Percentiles rank a stretch among this genome's conserved stretches.
These are phyloP conservation scores for Populus deltoides DNA, from an alignment of 345 rosid species.

Conservation along the genomic window DNA sequence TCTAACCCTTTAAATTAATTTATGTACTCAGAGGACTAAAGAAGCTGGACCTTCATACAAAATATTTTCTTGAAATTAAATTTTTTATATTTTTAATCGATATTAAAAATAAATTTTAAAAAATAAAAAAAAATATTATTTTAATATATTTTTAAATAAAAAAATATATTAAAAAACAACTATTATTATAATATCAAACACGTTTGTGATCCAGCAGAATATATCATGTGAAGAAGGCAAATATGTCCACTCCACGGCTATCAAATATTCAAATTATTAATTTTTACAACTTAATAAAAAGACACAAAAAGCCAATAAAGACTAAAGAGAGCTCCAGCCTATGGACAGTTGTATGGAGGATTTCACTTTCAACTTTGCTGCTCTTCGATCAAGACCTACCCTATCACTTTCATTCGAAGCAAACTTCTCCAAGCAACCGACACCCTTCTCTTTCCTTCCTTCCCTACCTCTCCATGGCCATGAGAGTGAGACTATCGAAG, in stretches of 20 bases:
- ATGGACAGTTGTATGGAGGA: conserved; percentile 22
- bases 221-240: neutral
- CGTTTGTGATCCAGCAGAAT: neutral
- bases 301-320: neutral
- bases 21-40: too few relatives aligned
- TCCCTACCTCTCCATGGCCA: neutral
- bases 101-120: too few relatives aligned
- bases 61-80: too few relatives aligned
- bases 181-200: neutral
- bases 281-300: neutral
- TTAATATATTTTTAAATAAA: too few relatives aligned
- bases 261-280: neutral
- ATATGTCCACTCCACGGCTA: neutral
- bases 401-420: conserved; percentile 24
- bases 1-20: too few relatives aligned
- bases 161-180: too few relatives aligned
- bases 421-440: conserved; percentile 34
- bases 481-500: neutral
- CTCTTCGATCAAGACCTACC: neutral
- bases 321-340: conserved; percentile 6
- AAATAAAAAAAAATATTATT: too few relatives aligned
- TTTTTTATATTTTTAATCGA: too few relatives aligned
- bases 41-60: too few relatives aligned
- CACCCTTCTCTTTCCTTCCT: neutral
- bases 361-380: conserved; percentile 7